Evolutionary conservation across 1,284 basidiomycete species (phyloP).

Genomic region (Porphyrellus sp.): DNA sequence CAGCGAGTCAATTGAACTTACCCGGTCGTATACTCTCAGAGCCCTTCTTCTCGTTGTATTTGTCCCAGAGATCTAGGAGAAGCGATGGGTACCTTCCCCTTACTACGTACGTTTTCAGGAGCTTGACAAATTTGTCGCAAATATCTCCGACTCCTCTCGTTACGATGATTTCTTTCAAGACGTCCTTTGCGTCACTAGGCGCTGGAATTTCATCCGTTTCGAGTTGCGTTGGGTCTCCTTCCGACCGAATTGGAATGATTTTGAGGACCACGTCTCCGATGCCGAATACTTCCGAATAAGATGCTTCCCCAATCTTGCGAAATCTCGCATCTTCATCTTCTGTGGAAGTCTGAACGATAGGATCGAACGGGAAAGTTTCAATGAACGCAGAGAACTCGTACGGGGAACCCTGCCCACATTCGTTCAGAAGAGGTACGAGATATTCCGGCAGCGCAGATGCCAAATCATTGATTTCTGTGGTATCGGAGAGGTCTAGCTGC

Average conservation of each 20-base stretch:
- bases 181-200: conserved; percentile 69
- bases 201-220: conserved; percentile 54
- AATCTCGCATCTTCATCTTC: conserved; percentile 40
- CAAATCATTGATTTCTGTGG: conserved; percentile 13
- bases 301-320: conserved; percentile 92
- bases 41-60: conserved; percentile 66
- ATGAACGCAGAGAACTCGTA: conserved; percentile 80
- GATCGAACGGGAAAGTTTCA: conserved; percentile 70
- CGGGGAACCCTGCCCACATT: conserved; percentile 63
- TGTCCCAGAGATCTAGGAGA: conserved; percentile 85
- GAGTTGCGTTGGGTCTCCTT: conserved; percentile 29
- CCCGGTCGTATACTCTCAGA: conserved; percentile 87
- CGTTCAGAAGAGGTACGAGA: conserved; percentile 57
- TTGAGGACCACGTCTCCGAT: conserved; percentile 85
- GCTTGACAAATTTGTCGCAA: conserved; percentile 73
- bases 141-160: conserved; percentile 75
- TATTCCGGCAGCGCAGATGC: conserved; percentile 41
- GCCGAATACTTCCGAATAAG: conserved; percentile 96
- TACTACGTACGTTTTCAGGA: conserved; percentile 82
- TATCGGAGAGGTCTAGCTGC: conserved; percentile 43
- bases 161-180: conserved; percentile 85
- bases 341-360: conserved; percentile 44
- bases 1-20: conserved; percentile 33
- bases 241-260: conserved; percentile 64
- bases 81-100: conserved; percentile 78